Evolutionary conservation across 176 grass and related monocot species (phyloP).

Genomic region (Oryza longistaminata): DNA sequence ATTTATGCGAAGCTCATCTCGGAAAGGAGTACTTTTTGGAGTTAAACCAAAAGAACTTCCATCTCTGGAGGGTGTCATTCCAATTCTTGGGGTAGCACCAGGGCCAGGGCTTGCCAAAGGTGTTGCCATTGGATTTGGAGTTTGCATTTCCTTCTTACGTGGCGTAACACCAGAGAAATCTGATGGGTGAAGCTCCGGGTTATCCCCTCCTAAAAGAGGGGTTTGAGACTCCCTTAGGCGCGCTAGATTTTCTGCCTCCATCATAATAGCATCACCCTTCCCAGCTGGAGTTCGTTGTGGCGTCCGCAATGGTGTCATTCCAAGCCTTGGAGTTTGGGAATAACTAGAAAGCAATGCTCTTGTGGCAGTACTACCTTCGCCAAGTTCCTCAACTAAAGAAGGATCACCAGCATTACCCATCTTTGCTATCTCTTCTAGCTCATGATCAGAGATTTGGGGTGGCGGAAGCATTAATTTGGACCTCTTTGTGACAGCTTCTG

Average conservation of each 20-base stretch:
- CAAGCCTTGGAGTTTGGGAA: constrained; percentile 79
- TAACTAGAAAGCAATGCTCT: constrained; percentile 79
- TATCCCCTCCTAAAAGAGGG: constrained; percentile 86
- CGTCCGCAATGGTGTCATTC: constrained; percentile 76
- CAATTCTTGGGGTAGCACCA: constrained; percentile 73
- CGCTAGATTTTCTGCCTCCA: constrained; percentile 97
- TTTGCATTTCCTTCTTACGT: constrained; percentile 82
- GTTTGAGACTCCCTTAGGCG: constrained; percentile 91
- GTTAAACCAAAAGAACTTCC: constrained; percentile 65
- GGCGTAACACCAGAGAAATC: constrained; percentile 93
- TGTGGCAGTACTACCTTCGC: constrained; percentile 78
- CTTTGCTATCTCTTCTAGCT: constrained; percentile 92
- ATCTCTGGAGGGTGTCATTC: constrained; percentile 80
- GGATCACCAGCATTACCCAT: constrained; percentile 81
- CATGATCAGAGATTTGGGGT: constrained; percentile 95
- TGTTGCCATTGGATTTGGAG: constrained; percentile 85
- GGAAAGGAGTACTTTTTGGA: constrained; percentile 74
- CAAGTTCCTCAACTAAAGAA: constrained; percentile 65
- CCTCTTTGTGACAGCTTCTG: constrained; percentile 88
- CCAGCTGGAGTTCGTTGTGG: constrained; percentile 81
- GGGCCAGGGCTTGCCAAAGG: constrained; percentile 73
- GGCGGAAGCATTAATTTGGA: constrained; percentile 93
- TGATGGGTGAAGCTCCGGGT: constrained; percentile 87
- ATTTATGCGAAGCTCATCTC: constrained; percentile 82
- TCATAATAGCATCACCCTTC: constrained; percentile 96